phyloP scores from a whole-genome alignment of 352 stramenopile species.

The Aphanomyces stellatus region DNA sequence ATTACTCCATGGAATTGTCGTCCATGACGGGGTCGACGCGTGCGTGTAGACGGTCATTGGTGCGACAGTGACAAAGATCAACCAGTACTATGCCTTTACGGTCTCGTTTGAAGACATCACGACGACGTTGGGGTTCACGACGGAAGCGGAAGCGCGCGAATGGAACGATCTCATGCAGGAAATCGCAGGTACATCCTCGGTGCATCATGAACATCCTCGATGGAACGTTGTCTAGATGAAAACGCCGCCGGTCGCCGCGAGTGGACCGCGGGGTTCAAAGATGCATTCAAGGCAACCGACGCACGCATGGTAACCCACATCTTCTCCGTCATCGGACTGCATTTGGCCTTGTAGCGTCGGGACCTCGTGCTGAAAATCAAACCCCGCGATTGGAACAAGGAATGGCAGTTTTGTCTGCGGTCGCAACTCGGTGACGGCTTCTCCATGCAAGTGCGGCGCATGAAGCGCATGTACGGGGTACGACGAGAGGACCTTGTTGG shows the following conservation, averaged over 20 bases:
- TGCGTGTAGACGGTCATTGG: conserved; percentile 16
- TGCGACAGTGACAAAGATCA: not conserved
- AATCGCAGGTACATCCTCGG: not conserved
- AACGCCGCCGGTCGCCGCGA: conserved; percentile 56
- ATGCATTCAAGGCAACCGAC: conserved; percentile 28
- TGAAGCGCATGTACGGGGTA: conserved; percentile 21
- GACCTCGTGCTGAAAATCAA: conserved; percentile 47
- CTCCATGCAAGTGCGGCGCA: conserved; percentile 13
- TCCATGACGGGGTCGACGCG: not conserved
- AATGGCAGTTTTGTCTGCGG: conserved; percentile 66
- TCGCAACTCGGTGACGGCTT: conserved; percentile 11
- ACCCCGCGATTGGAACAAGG: conserved; percentile 66
- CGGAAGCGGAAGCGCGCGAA: conserved; percentile 8
- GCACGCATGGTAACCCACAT: not conserved
- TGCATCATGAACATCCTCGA: too few relatives aligned
- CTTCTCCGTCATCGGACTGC: not conserved
- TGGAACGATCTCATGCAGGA: conserved; percentile 16
- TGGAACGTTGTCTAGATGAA: conserved; percentile 31
- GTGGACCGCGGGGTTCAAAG: conserved; percentile 55
- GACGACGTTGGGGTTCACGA: conserved; percentile 6
- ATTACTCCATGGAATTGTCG: not conserved
- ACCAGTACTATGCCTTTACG: conserved; percentile 9
- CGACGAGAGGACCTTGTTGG: not conserved
- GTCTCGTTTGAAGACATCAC: conserved; percentile 9
- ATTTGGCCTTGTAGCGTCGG: conserved; percentile 38